A percentile compares a stretch with the other conserved stretches of the same genome.
These are phyloP conservation scores for Glebionis coronaria DNA, from an alignment of 129 eudicot genomes.

Conservation along the genomic window DNA sequence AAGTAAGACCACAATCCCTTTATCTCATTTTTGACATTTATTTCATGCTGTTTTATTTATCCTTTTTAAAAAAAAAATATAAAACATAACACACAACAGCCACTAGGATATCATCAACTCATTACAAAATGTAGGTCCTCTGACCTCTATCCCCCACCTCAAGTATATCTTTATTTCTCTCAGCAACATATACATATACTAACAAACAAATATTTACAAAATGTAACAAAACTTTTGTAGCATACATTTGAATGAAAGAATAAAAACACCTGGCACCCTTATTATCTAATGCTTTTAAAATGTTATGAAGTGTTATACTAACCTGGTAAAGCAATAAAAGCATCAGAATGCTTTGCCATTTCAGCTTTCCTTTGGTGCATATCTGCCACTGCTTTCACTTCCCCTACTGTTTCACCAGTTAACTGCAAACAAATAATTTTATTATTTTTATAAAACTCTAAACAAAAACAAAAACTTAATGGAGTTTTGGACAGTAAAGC, in stretches of 20 bases:
- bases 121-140: conserved; percentile 23
- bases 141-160: conserved; percentile 8
- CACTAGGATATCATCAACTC: neutral
- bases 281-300: conserved; percentile 15
- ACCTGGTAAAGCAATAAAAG: conserved; percentile 99
- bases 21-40: conserved; percentile 8
- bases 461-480: conserved; percentile 13
- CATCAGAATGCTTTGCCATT: conserved; percentile 98
- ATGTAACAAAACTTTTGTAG: neutral
- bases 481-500: conserved; percentile 51
- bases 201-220: conserved; percentile 1
- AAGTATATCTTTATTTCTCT: neutral
- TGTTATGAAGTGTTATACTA: conserved; percentile 32
- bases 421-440: conserved; percentile 51
- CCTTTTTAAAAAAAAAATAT: neutral
- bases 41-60: conserved; percentile 17
- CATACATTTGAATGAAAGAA: conserved; percentile 21
- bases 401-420: conserved; percentile 98
- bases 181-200: neutral
- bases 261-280: conserved; percentile 26
- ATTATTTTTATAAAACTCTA: neutral
- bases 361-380: conserved; percentile 99
- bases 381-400: conserved; percentile 99
- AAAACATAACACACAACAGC: conserved; percentile 1
- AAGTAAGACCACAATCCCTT: conserved; percentile 8